Percentiles rank a stretch among this genome's conserved stretches.
phyloP scores from a whole-genome alignment of 352 stramenopile genomes.

The Paralagenidium karlingii region DNA sequence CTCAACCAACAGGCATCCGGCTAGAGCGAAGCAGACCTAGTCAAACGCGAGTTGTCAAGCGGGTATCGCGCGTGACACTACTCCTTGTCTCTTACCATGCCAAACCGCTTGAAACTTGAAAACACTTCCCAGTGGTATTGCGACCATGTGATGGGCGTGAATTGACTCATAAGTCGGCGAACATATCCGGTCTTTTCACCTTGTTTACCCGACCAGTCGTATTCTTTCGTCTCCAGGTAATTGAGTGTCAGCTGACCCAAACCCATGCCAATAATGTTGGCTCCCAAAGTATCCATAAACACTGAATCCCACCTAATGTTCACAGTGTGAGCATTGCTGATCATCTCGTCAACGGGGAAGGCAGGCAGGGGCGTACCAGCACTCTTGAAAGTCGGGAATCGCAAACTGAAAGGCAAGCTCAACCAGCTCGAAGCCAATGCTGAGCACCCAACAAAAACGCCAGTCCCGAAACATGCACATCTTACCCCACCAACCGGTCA shows the following conservation, averaged over 20 bases:
- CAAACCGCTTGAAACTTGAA: constrained; percentile 83
- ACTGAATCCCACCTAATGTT: constrained; percentile 82
- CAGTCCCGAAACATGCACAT: constrained; percentile 92
- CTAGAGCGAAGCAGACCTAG: constrained; percentile 70
- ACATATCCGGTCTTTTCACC: constrained; percentile 57
- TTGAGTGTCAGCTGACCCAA: constrained; percentile 58
- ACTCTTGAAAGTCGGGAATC: constrained; percentile 90
- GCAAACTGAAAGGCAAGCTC: constrained; percentile 84
- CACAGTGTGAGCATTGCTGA: no score
- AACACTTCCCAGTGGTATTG: constrained; percentile 89
- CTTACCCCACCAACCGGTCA: constrained; percentile 85
- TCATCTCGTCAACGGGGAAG: no score
- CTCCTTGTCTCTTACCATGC: constrained; percentile 16
- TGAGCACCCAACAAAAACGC: constrained; percentile 87
- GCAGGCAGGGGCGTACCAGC: constrained; percentile 38
- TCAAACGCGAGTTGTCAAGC: background rate
- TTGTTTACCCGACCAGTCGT: constrained; percentile 81
- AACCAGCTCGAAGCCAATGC: constrained; percentile 83
- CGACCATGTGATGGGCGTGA: constrained; percentile 81
- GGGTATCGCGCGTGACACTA: background rate
- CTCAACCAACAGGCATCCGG: constrained; percentile 80
- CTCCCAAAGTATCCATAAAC: constrained; percentile 84
- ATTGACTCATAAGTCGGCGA: constrained; percentile 66
- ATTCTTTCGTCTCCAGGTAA: constrained; percentile 78
- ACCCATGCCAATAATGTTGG: constrained; percentile 86